Base-by-base conservation (phyloP, 2,329 filamentous ascomycete genomes). In the Colletotrichum spinosum region DNA sequence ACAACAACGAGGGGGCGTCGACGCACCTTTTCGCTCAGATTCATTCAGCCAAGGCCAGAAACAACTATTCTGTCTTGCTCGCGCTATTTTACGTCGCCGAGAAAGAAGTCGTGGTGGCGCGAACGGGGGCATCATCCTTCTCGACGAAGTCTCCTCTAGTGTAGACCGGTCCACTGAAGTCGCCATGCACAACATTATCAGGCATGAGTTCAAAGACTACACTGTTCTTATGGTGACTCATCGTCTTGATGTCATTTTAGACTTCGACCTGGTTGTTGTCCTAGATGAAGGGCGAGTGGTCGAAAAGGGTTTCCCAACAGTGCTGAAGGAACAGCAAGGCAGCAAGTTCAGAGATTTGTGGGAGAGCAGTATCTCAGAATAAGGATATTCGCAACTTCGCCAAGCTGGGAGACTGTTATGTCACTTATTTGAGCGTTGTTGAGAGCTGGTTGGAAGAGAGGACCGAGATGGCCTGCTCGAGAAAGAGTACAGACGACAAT, bases 1-100 rank as follows among this genome's bases (percentile, higher is more conserved):
- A 0, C 51, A 70, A 0, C 71, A 74, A 5, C 70, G 73, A 4
- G 79, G 79, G 3, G 79, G 79, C 0, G 66, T 82, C 0, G 67
- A 70, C 3, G 71, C 72, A 0, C 69, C 63, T 2, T 80, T 90
- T 67, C 78, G 79, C n/a, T 75, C 81, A 2, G 79, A 84, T 6
- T 77, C 80, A 55, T 77, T 89, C 5, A 84, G 81, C 5, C 82
- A 84, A 39, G 89, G 89, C 0, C 88, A 91, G 72, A 83, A 83
- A 48, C 89, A 91, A 70, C 79, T 91, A 0, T 89, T 92, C 69
- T 88, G 84, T 67, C 80, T 92, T 1, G 88, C 85, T 0, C 76
- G 88, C 0, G 88, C 87, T 0, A 79, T 90, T 17, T 73, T 91
- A 8, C 76, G 83, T 5, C 68, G 73, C 3, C 65, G 76, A 15